Evolutionary conservation across 2,329 filamentous ascomycete species (phyloP), one percentile per base, ranked within the genome.

Genomic region (Thielaviopsis ethacetica): DNA sequence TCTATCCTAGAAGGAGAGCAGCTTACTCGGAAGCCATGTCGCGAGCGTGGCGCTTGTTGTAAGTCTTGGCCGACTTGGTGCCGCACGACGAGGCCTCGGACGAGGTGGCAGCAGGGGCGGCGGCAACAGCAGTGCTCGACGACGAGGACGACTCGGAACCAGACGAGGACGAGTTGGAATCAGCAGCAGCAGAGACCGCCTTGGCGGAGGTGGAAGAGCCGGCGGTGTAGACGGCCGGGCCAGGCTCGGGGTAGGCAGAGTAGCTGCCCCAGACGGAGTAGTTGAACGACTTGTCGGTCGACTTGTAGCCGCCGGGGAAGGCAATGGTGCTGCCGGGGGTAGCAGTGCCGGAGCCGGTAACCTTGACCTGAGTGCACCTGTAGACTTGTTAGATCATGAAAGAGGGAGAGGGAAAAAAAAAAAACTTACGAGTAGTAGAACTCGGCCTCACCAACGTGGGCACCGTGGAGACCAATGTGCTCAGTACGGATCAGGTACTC

Each of bases 401-500:
- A 34, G 30, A 34, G 30, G 10, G 13, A 41, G 73, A 5, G 73
- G 72, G 3, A 10, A 41, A 13, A 12, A 13, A 17, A 6, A 13
- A 17, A 41, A 41, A 41, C 38, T 41, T 41, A 62, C 75, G 73
- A 53, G 68, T 65, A 15, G 70, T 70, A n/a, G 72, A 65, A 62
- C 63, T 66, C 65, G 54, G 64, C 64, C 59, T 65, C 66, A 54
- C 65, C 64, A 47, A 59, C 61, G 68, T 66, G 72, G 12, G 38
- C 38, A 41, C 38, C 72, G 65, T 76, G 74, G 55, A 77, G 71
- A 26, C 68, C 75, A 61, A 76, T 73, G 63, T 76, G 73, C 65
- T 76, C 73, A 55, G 71, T 68, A 21, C 73, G 65, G 38, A 76
- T 64, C 21, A 76, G 68, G 63, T 76, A 76, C 59, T 76, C 70